Conservation (phyloP, 805 yeast species). For the Tetrapisispora iriomotensis region DNA sequence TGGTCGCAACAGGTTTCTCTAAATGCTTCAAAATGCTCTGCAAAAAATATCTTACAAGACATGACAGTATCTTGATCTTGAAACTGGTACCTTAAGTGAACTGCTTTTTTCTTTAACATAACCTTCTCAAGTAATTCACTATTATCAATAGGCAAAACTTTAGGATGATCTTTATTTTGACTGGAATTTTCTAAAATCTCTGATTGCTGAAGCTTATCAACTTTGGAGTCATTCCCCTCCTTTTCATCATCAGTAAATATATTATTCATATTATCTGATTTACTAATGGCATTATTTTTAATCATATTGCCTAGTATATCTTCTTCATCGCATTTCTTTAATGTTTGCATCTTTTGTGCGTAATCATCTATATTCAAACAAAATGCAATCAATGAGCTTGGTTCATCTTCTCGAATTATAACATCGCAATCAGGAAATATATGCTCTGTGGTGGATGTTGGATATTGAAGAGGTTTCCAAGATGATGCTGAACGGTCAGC, state of each 20-base stretch:
- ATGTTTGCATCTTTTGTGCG: constrained; percentile 44
- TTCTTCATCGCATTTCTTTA: neutral
- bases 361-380: constrained; percentile 84
- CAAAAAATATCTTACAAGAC: constrained; percentile 88
- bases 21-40: constrained; percentile 94
- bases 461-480: constrained; percentile 88
- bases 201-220: neutral
- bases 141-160: neutral
- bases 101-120: constrained; percentile 74
- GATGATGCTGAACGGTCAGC: constrained; percentile 92
- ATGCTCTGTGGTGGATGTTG: constrained; percentile 71
- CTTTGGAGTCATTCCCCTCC: neutral
- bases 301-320: too few relatives aligned
- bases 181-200: neutral
- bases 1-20: constrained; percentile 73
- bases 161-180: neutral
- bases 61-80: constrained; percentile 74
- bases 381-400: constrained; percentile 87
- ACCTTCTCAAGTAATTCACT: constrained; percentile 44
- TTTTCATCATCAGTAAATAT: neutral
- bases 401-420: constrained; percentile 92
- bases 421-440: constrained; percentile 90
- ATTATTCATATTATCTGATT: neutral
- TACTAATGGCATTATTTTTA: neutral
- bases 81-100: constrained; percentile 86